Evolutionary conservation across 2,329 filamentous ascomycete species (phyloP).

Genomic region (Monilinia fructigena): DNA sequence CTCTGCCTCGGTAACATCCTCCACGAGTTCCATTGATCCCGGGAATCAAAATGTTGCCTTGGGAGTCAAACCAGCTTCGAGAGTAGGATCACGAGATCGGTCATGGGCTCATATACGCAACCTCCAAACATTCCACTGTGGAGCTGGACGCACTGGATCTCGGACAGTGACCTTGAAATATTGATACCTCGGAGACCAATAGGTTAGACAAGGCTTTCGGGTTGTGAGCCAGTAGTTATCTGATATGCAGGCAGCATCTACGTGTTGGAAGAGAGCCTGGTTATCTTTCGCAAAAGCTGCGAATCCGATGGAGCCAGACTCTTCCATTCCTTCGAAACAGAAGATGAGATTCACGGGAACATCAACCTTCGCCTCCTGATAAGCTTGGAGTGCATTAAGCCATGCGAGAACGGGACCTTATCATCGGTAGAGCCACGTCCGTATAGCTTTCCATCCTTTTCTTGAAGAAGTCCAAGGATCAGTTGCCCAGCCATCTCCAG

Average conservation of each 20-base stretch:
- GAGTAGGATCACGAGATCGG: conserved; percentile 7
- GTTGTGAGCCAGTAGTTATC: conserved; percentile 20
- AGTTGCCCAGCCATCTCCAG: conserved; percentile 7
- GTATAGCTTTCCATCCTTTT: conserved; percentile 15
- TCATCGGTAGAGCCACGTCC: conserved; percentile 16
- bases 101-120: conserved; percentile 14
- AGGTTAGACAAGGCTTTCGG: conserved; percentile 12
- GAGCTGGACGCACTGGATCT: background rate
- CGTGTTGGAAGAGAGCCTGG: background rate
- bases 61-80: conserved; percentile 13
- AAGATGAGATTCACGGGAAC: conserved; percentile 15
- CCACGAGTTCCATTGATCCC: conserved; percentile 3
- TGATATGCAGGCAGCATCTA: conserved; percentile 15
- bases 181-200: conserved; percentile 16
- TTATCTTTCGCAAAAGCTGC: background rate
- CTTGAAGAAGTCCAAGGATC: conserved; percentile 6
- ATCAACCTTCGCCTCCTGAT: background rate
- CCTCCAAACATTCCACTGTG: conserved; percentile 21
- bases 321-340: conserved; percentile 23
- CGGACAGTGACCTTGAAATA: conserved; percentile 12
- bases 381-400: conserved; percentile 18
- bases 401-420: conserved; percentile 18
- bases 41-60: conserved; percentile 13
- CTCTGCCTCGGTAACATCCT: background rate
- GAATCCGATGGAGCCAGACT: conserved; percentile 15